These are phyloP conservation scores for Trichoderma aggressivum DNA, from an alignment of 2,329 filamentous ascomycete species.

Conservation along the genomic window DNA sequence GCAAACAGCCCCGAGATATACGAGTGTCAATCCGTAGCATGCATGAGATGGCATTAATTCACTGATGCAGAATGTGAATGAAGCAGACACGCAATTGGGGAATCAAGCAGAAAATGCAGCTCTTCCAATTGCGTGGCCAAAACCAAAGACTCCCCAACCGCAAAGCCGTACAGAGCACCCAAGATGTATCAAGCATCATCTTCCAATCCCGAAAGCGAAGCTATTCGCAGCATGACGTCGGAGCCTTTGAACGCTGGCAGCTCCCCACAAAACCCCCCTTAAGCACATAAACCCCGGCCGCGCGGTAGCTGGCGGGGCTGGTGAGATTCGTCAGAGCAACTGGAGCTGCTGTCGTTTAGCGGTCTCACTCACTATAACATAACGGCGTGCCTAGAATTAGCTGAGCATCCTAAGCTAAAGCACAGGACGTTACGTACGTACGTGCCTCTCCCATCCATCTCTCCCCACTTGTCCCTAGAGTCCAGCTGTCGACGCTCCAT, in stretches of 20 bases:
- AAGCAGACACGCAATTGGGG: background rate
- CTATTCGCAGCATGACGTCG: conserved; percentile 16
- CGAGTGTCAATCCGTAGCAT: background rate
- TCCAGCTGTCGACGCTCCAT: conserved; percentile 19
- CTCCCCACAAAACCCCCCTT: conserved; percentile 9
- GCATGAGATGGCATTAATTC: background rate
- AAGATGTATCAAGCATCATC: background rate
- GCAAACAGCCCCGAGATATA: background rate
- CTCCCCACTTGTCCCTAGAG: conserved; percentile 17
- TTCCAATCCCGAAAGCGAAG: background rate
- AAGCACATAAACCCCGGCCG: conserved; percentile 1
- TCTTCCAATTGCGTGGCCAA: background rate
- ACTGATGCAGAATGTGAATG: background rate
- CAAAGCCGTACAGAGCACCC: background rate
- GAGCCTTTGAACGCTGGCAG: background rate
- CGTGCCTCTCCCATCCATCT: conserved; percentile 9
- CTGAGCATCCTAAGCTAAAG: background rate
- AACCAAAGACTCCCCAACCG: background rate
- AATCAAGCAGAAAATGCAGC: background rate
- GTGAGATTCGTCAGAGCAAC: conserved; percentile 14
- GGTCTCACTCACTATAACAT: conserved; percentile 1
- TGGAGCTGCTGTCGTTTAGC: conserved; percentile 12
- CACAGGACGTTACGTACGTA: conserved; percentile 13
- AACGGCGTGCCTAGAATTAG: background rate
- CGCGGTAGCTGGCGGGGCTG: conserved; percentile 9